Conservation (phyloP, 202 grass and related monocot species). For the Schoenoplectus triqueter region DNA sequence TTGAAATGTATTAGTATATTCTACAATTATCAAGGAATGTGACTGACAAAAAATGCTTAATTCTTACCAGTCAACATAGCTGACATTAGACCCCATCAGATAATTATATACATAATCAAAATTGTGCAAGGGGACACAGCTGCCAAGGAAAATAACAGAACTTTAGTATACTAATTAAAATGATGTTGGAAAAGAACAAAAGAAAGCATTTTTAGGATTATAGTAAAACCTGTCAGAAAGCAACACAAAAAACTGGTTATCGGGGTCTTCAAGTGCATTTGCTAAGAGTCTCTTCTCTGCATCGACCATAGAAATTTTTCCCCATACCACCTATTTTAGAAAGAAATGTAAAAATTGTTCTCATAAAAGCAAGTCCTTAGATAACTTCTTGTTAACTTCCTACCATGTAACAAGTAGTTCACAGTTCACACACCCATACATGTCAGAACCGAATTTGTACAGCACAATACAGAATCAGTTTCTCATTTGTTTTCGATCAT, state of each 20-base stretch:
- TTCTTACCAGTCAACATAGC: conserved; percentile 95
- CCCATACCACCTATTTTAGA: conserved; percentile 75
- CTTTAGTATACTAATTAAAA: conserved; percentile 44
- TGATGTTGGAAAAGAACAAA: conserved; percentile 36
- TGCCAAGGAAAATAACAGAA: conserved; percentile 52
- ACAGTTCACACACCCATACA: not conserved
- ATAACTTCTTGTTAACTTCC: not conserved
- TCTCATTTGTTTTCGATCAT: conserved; percentile 14
- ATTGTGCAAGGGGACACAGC: conserved; percentile 92
- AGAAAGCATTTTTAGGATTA: conserved; percentile 30
- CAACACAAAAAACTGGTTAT: conserved; percentile 97
- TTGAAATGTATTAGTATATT: conserved; percentile 5
- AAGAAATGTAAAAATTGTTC: not conserved
- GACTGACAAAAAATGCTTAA: conserved; percentile 10
- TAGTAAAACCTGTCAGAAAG: conserved; percentile 85
- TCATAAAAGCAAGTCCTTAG: not conserved
- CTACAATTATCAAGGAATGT: conserved; percentile 36
- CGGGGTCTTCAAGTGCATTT: conserved; percentile 78
- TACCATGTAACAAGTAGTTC: too few species aligned
- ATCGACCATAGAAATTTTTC: conserved; percentile 98
- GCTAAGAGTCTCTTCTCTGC: conserved; percentile 96
- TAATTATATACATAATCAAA: conserved; percentile 98
- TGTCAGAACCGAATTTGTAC: not conserved
- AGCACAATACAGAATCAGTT: not conserved
- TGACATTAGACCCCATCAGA: conserved; percentile 79